phyloP scores from a whole-genome alignment of 2,329 filamentous ascomycete species.

The Botryosphaeria dothidea region DNA sequence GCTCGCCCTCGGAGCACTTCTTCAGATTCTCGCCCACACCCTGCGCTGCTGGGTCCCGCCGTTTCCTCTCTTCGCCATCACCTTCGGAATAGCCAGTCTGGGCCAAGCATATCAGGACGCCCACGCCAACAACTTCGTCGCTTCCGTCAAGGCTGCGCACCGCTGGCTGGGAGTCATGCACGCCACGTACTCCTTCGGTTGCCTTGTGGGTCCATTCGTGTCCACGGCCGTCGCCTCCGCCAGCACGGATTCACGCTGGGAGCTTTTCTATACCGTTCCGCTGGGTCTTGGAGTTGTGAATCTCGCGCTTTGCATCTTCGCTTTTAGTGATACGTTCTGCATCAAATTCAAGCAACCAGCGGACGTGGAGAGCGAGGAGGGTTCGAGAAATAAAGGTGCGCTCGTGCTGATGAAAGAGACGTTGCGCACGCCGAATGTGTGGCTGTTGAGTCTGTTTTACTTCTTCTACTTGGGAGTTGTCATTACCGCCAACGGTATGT shows the following conservation, averaged over 20 bases:
- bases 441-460: constrained; percentile 63
- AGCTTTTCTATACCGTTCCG: constrained; percentile 58
- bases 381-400: constrained; percentile 34
- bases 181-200: constrained; percentile 61
- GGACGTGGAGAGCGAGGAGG: constrained; percentile 32
- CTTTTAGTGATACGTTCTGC: constrained; percentile 50
- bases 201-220: constrained; percentile 58
- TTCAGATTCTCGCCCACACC: constrained; percentile 57
- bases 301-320: constrained; percentile 46
- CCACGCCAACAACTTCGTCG: constrained; percentile 63
- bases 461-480: constrained; percentile 62
- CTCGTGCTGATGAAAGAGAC: constrained; percentile 42
- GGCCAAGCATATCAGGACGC: constrained; percentile 67
- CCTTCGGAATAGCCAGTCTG: constrained; percentile 59
- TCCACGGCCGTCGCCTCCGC: constrained; percentile 34
- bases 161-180: constrained; percentile 66
- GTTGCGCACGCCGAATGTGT: constrained; percentile 51
- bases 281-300: constrained; percentile 56
- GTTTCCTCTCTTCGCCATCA: constrained; percentile 58
- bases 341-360: background rate
- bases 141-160: constrained; percentile 54
- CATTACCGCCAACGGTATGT: constrained; percentile 50
- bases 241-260: constrained; percentile 47
- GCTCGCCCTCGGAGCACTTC: constrained; percentile 55
- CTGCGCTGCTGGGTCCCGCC: constrained; percentile 60